Conservation (phyloP, 2,329 filamentous ascomycete species). For the Botrytis pseudocinerea region DNA sequence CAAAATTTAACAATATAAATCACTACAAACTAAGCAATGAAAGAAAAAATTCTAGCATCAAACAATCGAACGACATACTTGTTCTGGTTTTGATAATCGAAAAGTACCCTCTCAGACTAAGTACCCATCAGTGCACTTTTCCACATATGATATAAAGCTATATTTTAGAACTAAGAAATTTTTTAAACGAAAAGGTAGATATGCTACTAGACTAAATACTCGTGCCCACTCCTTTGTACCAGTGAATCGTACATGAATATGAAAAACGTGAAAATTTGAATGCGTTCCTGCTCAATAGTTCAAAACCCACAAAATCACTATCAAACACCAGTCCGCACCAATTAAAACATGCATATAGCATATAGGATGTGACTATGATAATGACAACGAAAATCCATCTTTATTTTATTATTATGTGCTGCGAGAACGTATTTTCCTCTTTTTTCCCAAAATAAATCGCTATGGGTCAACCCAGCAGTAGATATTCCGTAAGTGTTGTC, state of each 20-base stretch:
- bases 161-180: neutral
- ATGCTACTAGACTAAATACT: neutral
- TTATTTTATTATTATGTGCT: constrained; percentile 7
- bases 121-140: too few species aligned
- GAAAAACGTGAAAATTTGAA: neutral
- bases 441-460: neutral
- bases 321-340: neutral
- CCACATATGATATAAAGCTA: neutral
- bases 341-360: neutral
- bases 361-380: neutral
- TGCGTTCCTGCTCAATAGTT: neutral
- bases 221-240: too few species aligned
- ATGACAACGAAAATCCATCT: neutral
- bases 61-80: neutral
- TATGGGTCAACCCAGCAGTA: neutral
- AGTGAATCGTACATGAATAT: neutral
- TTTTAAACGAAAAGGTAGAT: neutral
- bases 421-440: neutral
- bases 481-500: constrained; percentile 1
- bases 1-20: neutral
- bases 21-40: neutral
- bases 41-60: neutral
- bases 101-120: neutral
- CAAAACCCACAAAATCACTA: neutral
- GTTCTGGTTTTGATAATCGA: neutral